Conservation (phyloP, 495 filamentous ascomycete species). For the Neohortaea acidophila region DNA sequence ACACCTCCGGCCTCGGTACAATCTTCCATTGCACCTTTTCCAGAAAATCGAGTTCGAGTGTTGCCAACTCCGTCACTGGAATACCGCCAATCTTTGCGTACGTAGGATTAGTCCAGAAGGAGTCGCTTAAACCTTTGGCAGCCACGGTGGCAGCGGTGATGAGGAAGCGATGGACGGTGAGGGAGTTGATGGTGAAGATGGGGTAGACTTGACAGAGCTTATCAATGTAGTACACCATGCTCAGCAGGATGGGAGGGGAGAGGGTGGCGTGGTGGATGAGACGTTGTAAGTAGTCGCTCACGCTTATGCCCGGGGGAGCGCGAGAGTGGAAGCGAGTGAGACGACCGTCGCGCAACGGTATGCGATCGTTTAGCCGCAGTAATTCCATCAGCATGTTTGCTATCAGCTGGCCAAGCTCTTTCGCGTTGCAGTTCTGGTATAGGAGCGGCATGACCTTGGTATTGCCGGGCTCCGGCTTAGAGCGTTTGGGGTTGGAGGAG, state of each 20-base stretch:
- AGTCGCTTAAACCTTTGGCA: slow-evolving; percentile 87
- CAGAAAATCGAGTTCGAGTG: slow-evolving; percentile 90
- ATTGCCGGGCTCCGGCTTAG: slow-evolving; percentile 9
- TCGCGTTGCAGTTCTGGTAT: slow-evolving; percentile 66
- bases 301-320: slow-evolving; percentile 85
- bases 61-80: slow-evolving; percentile 67
- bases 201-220: slow-evolving; percentile 82
- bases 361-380: slow-evolving; percentile 78
- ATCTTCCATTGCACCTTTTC: slow-evolving; percentile 89
- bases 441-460: slow-evolving; percentile 53
- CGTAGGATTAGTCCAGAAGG: slow-evolving; percentile 93
- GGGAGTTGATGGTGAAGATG: slow-evolving; percentile 81
- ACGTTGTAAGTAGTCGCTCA: slow-evolving; percentile 79
- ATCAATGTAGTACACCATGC: slow-evolving; percentile 99
- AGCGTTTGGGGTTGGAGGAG: slow-evolving; percentile 21
- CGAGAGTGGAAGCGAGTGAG: slow-evolving; percentile 92
- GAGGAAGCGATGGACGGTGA: slow-evolving; percentile 93
- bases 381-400: slow-evolving; percentile 91
- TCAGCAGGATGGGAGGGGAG: slow-evolving; percentile 86
- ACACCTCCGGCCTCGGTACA: slow-evolving; percentile 80
- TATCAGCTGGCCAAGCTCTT: slow-evolving; percentile 78
- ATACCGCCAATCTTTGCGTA: slow-evolving; percentile 91
- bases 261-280: slow-evolving; percentile 88
- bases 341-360: slow-evolving; percentile 66
- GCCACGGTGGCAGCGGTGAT: slow-evolving; percentile 92